Evolutionary conservation across 768 basidiomycete species (phyloP).

Genomic region (Boletellus sp.): DNA sequence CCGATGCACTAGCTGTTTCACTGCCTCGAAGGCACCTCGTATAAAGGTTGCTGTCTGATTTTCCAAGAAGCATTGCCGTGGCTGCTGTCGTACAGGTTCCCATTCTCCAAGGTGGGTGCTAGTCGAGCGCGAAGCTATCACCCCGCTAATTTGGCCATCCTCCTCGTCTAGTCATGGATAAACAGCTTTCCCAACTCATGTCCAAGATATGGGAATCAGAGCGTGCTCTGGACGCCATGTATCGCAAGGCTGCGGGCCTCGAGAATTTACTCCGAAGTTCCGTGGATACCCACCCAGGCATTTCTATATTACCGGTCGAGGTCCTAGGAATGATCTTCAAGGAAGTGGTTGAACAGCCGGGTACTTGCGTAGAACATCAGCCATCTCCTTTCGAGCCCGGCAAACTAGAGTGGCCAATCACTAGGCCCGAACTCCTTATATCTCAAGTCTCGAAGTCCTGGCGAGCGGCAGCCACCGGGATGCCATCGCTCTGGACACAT

Average conservation of each 20-base stretch:
- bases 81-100: not conserved
- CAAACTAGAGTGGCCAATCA: conserved; percentile 7
- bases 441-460: conserved; percentile 43
- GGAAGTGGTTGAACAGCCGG: conserved; percentile 12
- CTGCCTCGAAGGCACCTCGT: conserved; percentile 3
- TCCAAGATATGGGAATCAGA: conserved; percentile 20
- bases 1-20: not conserved
- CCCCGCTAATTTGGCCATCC: not conserved
- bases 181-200: conserved; percentile 18
- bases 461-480: conserved; percentile 37
- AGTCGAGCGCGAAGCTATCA: not conserved
- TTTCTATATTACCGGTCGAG: conserved; percentile 26
- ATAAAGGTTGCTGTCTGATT: conserved; percentile 12
- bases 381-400: conserved; percentile 1
- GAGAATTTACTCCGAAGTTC: conserved; percentile 5
- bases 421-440: conserved; percentile 32
- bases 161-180: conserved; percentile 1
- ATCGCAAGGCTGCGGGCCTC: conserved; percentile 14
- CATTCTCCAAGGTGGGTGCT: conserved; percentile 10
- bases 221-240: conserved; percentile 16
- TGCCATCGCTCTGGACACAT: conserved; percentile 40
- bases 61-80: not conserved
- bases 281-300: not conserved
- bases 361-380: not conserved
- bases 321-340: conserved; percentile 26